A percentile compares a stretch with the other conserved stretches of the same genome.
Evolutionary conservation across 2,329 filamentous ascomycete species (phyloP).

Genomic region (Xylariales sp.): DNA sequence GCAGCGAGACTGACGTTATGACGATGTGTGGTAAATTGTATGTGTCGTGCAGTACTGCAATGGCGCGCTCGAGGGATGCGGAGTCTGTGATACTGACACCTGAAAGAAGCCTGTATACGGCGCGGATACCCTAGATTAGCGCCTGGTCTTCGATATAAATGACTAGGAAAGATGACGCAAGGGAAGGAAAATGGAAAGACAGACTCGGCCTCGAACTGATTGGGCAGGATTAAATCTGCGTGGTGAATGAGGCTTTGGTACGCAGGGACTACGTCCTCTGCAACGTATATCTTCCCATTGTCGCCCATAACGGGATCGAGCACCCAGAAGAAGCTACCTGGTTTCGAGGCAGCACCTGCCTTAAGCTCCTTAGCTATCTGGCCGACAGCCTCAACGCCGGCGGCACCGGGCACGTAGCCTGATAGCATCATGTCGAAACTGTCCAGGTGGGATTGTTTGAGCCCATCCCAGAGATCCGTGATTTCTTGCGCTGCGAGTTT

Average conservation of each 20-base stretch:
- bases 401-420: slow-evolving; percentile 91
- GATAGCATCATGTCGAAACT: slow-evolving; percentile 95
- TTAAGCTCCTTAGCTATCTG: slow-evolving; percentile 85
- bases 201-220: slow-evolving; percentile 97
- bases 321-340: slow-evolving; percentile 94
- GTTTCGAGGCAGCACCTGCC: slow-evolving; percentile 66
- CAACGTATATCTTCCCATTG: slow-evolving; percentile 90
- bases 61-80: slow-evolving; percentile 76
- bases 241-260: slow-evolving; percentile 84
- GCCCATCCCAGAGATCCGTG: slow-evolving; percentile 82
- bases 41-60: slow-evolving; percentile 79
- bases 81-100: slow-evolving; percentile 85
- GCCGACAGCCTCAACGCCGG: slow-evolving; percentile 85
- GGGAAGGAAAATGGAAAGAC: slow-evolving; percentile 48
- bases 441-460: slow-evolving; percentile 85
- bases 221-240: slow-evolving; percentile 92
- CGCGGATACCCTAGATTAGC: slow-evolving; percentile 3
- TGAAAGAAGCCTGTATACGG: slow-evolving; percentile 76
- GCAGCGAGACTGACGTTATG: slow-evolving; percentile 87
- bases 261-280: slow-evolving; percentile 88
- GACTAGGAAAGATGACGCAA: background rate
- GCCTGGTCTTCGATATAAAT: background rate
- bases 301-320: slow-evolving; percentile 99
- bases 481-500: slow-evolving; percentile 86
- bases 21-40: slow-evolving; percentile 88